A percentile compares a stretch with the other conserved stretches of the same genome.
Evolutionary conservation across 2,329 filamentous ascomycete genomes (phyloP).

Genomic region (Nothophaeocryptopus gaeumannii): DNA sequence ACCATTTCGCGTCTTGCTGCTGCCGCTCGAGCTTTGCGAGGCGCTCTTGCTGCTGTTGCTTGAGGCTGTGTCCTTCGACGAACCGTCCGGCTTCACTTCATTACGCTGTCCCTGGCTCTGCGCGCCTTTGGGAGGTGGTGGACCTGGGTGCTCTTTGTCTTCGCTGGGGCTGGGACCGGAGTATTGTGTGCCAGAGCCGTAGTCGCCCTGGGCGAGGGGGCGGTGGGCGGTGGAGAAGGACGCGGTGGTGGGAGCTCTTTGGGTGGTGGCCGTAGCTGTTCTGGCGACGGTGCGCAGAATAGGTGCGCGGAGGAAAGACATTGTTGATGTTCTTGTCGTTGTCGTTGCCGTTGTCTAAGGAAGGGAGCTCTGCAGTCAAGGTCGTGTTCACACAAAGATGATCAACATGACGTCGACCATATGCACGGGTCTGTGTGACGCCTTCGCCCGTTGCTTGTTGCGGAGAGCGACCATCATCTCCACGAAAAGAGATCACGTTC

Average conservation of each 20-base stretch:
- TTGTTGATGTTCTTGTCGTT: too few species aligned
- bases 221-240: slow-evolving; percentile 5
- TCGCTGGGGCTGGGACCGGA: slow-evolving; percentile 6
- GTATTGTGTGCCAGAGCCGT: slow-evolving; percentile 16
- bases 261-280: not conserved
- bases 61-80: not conserved
- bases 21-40: not conserved
- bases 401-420: too few species aligned
- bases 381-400: too few species aligned
- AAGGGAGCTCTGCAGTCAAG: too few species aligned
- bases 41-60: slow-evolving; percentile 1
- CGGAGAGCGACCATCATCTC: too few species aligned
- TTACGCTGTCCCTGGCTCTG: slow-evolving; percentile 5
- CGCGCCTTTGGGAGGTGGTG: slow-evolving; percentile 9
- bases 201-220: slow-evolving; percentile 9
- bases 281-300: not conserved
- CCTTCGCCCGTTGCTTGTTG: too few species aligned
- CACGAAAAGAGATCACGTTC: too few species aligned
- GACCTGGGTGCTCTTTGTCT: slow-evolving; percentile 17
- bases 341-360: too few species aligned
- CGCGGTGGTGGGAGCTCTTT: not conserved
- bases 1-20: not conserved
- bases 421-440: too few species aligned
- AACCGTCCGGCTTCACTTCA: not conserved
- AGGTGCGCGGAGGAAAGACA: not conserved